Conservation (phyloP, 2,329 filamentous ascomycete species). For the Talaromyces sp. region DNA sequence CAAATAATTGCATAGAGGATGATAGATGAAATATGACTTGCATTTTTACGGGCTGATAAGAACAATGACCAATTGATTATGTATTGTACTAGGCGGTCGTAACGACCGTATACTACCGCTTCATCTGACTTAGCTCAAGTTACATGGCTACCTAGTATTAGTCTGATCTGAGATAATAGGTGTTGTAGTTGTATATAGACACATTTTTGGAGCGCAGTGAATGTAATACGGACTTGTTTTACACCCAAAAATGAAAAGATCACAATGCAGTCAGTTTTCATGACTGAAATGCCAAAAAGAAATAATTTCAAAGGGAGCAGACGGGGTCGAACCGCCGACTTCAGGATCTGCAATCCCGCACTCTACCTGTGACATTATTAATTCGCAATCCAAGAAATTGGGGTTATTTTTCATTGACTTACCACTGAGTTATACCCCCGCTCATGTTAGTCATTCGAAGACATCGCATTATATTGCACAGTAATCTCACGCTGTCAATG, state of each 20-base stretch:
- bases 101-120: neutral
- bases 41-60: neutral
- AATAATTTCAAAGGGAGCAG: neutral
- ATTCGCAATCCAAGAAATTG: too few relatives aligned
- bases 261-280: too few relatives aligned
- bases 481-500: neutral
- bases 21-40: neutral
- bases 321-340: neutral
- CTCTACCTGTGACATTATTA: neutral
- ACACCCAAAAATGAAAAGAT: too few relatives aligned
- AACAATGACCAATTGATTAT: neutral
- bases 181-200: neutral
- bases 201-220: too few relatives aligned
- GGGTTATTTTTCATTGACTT: neutral
- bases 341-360: neutral
- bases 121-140: neutral
- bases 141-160: too few relatives aligned
- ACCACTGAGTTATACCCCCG: neutral
- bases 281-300: too few relatives aligned
- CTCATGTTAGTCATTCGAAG: too few relatives aligned
- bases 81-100: neutral
- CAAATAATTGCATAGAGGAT: neutral
- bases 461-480: too few relatives aligned
- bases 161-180: neutral
- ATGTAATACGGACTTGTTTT: too few relatives aligned